Evolutionary conservation across 495 filamentous ascomycete genomes (phyloP), one percentile per base, ranked within the genome.

Genomic region (Umbilicaria muhlenbergii): DNA sequence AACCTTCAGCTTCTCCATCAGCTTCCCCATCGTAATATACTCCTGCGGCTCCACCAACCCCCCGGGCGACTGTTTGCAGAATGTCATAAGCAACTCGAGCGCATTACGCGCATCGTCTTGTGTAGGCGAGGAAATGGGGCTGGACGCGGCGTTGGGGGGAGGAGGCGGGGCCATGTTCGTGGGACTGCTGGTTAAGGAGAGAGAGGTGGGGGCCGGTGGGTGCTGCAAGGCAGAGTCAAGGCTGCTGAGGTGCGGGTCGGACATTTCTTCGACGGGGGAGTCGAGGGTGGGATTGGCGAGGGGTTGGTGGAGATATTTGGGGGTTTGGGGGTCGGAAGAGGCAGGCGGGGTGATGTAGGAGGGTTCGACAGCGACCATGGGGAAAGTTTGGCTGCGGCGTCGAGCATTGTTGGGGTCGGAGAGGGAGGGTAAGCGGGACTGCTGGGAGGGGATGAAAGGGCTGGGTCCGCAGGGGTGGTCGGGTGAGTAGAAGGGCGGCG

Each of bases 311-410:
- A 59, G 51, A 21, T 72, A 73, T 60, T 85, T 86, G 7, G 77
- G 74, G 15, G 73, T 78, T 32, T 80, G 52, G 8, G 78, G 69
- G 34, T 86, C 81, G 11, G 71, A 67, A 2, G 67, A 60, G 39
- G 78, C 67, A 16, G 77, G 61, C 42, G 76, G 71, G 35, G 80
- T 75, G 52, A 86, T 73, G 53, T 83, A 80, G 38, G 75, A 77
- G 5, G 83, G 70, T 51, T 91, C 82, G 31, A 77, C 63, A 33
- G 65, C 58, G 41, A 81, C 61, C 21, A 78, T 72, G 19, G 91
- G 88, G 42, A 94, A 91, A 0, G 91, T 96, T 60, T 94, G 87
- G 60, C 87, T 92, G 57, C 91, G 76, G 19, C 84, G 87, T 32
- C 88, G 74, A 51, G 77, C 79, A 43, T 69, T 68, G 47, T 68